A percentile compares a stretch with the other conserved stretches of the same genome.
Evolutionary conservation across 306 rosid species (phyloP).

Genomic region (Quercus suber): DNA sequence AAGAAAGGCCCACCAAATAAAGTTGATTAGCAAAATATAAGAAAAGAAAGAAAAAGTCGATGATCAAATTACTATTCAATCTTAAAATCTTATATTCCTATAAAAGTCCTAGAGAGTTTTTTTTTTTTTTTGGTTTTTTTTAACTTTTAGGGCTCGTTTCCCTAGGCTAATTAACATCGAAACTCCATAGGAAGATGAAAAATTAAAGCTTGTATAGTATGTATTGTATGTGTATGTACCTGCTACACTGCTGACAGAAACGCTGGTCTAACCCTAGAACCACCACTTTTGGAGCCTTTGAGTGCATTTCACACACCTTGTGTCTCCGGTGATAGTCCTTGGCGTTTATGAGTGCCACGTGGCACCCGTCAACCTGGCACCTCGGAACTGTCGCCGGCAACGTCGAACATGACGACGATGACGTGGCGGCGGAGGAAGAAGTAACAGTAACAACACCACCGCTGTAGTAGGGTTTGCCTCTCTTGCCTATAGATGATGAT

Average conservation of each 20-base stretch:
- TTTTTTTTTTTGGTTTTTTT: too few relatives aligned
- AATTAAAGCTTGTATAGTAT: too few relatives aligned
- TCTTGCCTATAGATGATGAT: conserved; percentile 38
- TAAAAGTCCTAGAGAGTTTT: too few relatives aligned
- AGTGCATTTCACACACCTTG: conserved; percentile 90
- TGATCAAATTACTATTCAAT: too few relatives aligned
- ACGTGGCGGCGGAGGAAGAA: neutral
- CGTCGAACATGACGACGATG: neutral
- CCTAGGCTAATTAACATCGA: too few relatives aligned
- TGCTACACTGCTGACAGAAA: conserved; percentile 98
- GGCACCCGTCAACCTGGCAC: conserved; percentile 97
- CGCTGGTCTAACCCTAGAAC: conserved; percentile 83
- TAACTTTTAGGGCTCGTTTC: too few relatives aligned
- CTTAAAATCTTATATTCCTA: too few relatives aligned
- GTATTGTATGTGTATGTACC: conserved; percentile 29
- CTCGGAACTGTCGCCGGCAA: conserved; percentile 41
- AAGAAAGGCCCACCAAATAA: too few relatives aligned
- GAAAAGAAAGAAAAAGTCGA: too few relatives aligned
- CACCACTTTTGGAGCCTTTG: conserved; percentile 84
- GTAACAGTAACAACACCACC: neutral
- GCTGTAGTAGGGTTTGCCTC: conserved; percentile 30
- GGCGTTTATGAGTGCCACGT: conserved; percentile 66
- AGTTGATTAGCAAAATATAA: too few relatives aligned
- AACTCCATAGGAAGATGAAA: neutral
- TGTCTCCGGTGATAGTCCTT: conserved; percentile 96